Base-by-base conservation (phyloP, 176 grass and related monocot genomes). In the Juncus effusus region DNA sequence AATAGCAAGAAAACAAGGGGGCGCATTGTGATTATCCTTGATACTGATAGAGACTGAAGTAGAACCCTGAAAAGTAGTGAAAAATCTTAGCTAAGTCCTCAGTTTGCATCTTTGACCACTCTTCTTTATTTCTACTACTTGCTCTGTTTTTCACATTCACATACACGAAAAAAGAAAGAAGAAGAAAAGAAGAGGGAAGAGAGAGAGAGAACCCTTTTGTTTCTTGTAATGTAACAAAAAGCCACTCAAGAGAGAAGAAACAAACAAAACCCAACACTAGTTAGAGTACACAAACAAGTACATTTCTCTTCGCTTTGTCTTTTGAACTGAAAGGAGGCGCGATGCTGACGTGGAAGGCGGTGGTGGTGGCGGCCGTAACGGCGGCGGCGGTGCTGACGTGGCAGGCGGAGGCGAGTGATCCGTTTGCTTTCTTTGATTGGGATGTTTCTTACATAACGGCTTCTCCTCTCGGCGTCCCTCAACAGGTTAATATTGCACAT, bases 391-490 rank as follows among this genome's bases (percentile, higher is more conserved):
- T 77, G 56, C 62, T 92, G 36, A 74, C 68, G 49, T 53, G 40
- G 45, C 12, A 73, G 10, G 51, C 78, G 3, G 55, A 70, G 16
- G 87, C 91, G 0, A 54, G 62, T 58, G 91, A 96, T 74, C 91
- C 87, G 54, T 88, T 45, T 64, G 91, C 74, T 38, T 78, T 40
- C 81, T 83, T 85, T 61, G 79, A 91, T 74, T 96, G 91, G 91
- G 84, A 96, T 65, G 79, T 96, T 78, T 88, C 91, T 74, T 96
- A 85, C 91, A 77, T 96, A 40, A 88, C 87, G 45, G 82, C 74
- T 0, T 85, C 87, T 36, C 91, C 91, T 13, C 91, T 96, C 61
- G 91, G 91, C 28, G 70, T 87, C 1, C 79, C 72, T 0, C 87
- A 96, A 55, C 47, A 96, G 91, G 91, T 96, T 28, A 28, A 28